phyloP scores from a whole-genome alignment of 2,329 filamentous ascomycete genomes.

The Tolypocladium nubicola region DNA sequence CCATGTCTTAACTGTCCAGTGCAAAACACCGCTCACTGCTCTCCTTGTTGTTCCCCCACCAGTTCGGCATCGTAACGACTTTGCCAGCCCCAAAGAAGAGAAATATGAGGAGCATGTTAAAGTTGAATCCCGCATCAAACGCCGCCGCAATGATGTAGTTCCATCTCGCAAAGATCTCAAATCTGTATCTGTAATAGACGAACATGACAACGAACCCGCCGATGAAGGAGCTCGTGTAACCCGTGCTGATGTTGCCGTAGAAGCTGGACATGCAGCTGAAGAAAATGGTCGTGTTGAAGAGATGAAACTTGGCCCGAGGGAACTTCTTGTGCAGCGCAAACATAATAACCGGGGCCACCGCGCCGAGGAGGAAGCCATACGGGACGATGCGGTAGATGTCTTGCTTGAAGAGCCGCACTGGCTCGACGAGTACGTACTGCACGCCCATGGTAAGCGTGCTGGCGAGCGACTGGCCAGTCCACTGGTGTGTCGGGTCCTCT shows the following conservation, averaged over 20 bases:
- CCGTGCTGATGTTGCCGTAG: slow-evolving; percentile 52
- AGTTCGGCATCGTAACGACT: slow-evolving; percentile 47
- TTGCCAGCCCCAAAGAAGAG: slow-evolving; percentile 46
- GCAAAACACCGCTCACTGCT: slow-evolving; percentile 51
- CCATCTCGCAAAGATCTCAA: slow-evolving; percentile 47
- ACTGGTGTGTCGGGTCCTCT: slow-evolving; percentile 46
- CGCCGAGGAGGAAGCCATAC: slow-evolving; percentile 43
- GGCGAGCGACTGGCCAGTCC: slow-evolving; percentile 46
- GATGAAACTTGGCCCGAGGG: slow-evolving; percentile 40
- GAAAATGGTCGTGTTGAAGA: slow-evolving; percentile 54
- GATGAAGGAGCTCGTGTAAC: slow-evolving; percentile 44
- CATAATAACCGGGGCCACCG: slow-evolving; percentile 31
- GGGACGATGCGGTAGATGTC: slow-evolving; percentile 37
- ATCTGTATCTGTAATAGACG: slow-evolving; percentile 43
- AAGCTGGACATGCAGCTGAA: slow-evolving; percentile 43
- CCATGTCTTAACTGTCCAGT: slow-evolving; percentile 11
- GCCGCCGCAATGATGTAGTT: slow-evolving; percentile 52
- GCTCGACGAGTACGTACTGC: slow-evolving; percentile 49
- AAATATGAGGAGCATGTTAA: slow-evolving; percentile 52
- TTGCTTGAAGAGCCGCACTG: slow-evolving; percentile 35
- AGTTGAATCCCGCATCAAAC: slow-evolving; percentile 52
- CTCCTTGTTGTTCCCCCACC: slow-evolving; percentile 50
- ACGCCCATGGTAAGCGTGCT: slow-evolving; percentile 42
- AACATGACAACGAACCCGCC: slow-evolving; percentile 52
- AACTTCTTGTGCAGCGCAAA: slow-evolving; percentile 42